These are phyloP conservation scores for Pistacia atlantica DNA, from an alignment of 345 rosid species.

Conservation along the genomic window DNA sequence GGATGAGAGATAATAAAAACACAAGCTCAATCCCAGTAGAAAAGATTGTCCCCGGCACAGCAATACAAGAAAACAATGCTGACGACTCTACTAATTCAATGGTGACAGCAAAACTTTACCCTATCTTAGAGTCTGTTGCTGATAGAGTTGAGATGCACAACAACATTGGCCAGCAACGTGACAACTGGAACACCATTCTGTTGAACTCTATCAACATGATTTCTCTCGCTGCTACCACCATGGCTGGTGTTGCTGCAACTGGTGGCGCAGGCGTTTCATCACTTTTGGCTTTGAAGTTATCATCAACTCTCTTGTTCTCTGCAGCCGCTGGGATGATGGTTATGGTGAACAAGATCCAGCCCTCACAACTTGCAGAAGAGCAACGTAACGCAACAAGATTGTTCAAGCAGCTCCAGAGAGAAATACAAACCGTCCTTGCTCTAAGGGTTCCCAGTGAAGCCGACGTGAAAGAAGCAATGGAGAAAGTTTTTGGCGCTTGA, in stretches of 20 bases:
- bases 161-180: constrained; percentile 65
- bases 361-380: no score
- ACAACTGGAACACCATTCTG: constrained; percentile 65
- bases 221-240: constrained; percentile 57
- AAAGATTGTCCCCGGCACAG: neutral
- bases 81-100: neutral
- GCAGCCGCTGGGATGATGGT: no score
- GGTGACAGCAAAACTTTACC: constrained; percentile 40
- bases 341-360: no score
- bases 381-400: no score
- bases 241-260: constrained; percentile 51
- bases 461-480: no score
- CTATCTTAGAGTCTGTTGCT: constrained; percentile 52
- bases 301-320: no score
- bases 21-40: constrained; percentile 5
- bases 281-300: constrained; percentile 20
- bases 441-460: no score
- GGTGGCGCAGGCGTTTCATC: constrained; percentile 25
- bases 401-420: no score
- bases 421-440: no score
- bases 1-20: constrained; percentile 2
- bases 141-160: constrained; percentile 77
- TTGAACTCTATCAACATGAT: constrained; percentile 70
- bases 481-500: no score
- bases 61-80: constrained; percentile 2